Conservation (phyloP, 2,329 filamentous ascomycete species). For the Cordyceps tenuipes region DNA sequence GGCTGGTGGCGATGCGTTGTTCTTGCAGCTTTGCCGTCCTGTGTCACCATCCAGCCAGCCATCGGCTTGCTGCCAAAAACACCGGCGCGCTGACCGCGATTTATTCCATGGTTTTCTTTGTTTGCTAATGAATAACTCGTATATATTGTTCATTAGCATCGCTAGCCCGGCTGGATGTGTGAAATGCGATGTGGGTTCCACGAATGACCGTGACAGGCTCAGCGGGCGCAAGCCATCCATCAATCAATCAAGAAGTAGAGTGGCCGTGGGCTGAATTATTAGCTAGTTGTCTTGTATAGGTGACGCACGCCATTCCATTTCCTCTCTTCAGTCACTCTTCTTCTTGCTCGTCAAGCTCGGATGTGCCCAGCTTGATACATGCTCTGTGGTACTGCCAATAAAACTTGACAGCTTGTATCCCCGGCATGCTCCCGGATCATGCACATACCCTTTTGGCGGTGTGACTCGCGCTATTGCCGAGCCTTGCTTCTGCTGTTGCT, state of each 20-base stretch:
- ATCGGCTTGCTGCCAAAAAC: background rate
- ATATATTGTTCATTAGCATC: background rate
- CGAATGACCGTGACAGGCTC: too few species aligned
- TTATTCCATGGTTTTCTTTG: background rate
- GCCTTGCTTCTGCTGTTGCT: background rate
- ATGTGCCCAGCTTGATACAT: background rate
- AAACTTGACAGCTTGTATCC: background rate
- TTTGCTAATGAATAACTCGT: too few species aligned
- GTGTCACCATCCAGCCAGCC: background rate
- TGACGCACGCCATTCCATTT: background rate
- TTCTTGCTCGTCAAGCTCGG: background rate
- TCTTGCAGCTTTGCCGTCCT: constrained; percentile 1
- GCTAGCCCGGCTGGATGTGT: background rate
- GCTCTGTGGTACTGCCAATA: background rate
- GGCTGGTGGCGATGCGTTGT: constrained; percentile 1
- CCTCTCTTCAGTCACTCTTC: background rate
- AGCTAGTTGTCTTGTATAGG: background rate
- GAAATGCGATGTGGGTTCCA: background rate
- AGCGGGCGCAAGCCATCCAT: background rate
- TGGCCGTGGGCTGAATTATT: too few species aligned
- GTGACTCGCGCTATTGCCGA: background rate
- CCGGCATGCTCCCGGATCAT: background rate
- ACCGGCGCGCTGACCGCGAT: too few species aligned
- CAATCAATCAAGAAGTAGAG: background rate
- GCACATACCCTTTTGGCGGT: constrained; percentile 1